Base-by-base conservation (phyloP, 768 basidiomycete species). In the Rossbeevera mucosa region DNA sequence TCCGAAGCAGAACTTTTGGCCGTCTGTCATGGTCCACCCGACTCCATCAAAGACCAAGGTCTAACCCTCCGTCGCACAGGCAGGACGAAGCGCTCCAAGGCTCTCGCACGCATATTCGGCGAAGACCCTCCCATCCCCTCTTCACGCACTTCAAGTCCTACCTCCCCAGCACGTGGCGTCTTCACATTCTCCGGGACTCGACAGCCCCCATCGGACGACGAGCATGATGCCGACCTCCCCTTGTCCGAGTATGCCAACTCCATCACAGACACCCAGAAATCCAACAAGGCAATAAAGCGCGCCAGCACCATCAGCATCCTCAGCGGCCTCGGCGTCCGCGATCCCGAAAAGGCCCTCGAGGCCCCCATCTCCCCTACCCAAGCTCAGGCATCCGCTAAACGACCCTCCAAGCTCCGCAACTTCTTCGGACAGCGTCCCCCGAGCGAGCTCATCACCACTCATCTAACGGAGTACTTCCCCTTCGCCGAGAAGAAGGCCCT, bases 401-500 rank as follows among this genome's bases (percentile, higher is more conserved):
- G 77, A 8, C 80, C 85, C 4, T 80, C 81, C 20, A 94, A 91
- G 63, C 67, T 94, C 44, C 89, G 89, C 70, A 94, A 93, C 76
- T 99, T 98, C 77, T 95, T 97, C 60, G 96, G 95, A 14, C 96
- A 97, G 63, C 88, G 96, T 36, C 96, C 96, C 0, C 94, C 96
- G 0, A 92, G 89, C 71, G 96, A 98, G 69, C 83, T 98, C 56
- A 98, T 98, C 74, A 91, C 94, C 22, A 95, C 78, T 7, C 94
- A 98, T 65, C 71, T 98, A 47, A 84, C 88, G 18, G 94, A 96
- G 55, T 99, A 88, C 75, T 99, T 99, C 82, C 96, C 96, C 1
- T 80, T 81, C 57, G 85, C 92, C 4, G 93, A 96, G 76, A 91
- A 88, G 73, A 94, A 88, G 72, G 88, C 90, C 31, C 74, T 99